Percentiles rank a stretch among this genome's conserved stretches.
phyloP scores from a whole-genome alignment of 192 early-diverging fungal genomes.

The Helicostylum pulchrum region DNA sequence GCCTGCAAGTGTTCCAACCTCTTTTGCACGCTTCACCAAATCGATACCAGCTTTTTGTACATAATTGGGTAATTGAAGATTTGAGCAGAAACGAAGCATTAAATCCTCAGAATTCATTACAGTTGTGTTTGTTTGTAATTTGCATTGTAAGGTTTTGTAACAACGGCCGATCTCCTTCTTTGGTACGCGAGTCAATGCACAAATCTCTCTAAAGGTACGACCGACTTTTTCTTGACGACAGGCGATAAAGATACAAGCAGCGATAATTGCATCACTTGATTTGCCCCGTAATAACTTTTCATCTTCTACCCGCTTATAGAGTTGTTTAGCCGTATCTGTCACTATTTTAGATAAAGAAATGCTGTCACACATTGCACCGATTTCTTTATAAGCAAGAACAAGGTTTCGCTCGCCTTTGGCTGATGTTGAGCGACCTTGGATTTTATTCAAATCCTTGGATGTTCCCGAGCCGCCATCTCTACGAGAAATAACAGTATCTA shows the following conservation, averaged over 20 bases:
- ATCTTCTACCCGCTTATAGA: constrained; percentile 83
- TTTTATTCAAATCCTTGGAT: constrained; percentile 68
- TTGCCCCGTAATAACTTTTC: constrained; percentile 82
- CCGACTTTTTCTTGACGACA: constrained; percentile 81
- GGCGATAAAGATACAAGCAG: constrained; percentile 92
- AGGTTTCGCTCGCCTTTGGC: constrained; percentile 74
- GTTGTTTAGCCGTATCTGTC: constrained; percentile 76
- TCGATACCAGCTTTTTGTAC: constrained; percentile 72
- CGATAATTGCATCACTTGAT: constrained; percentile 78
- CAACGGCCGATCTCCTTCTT: constrained; percentile 93
- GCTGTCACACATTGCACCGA: constrained; percentile 73
- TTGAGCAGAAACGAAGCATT: constrained; percentile 80
- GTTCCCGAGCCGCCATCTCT: constrained; percentile 73
- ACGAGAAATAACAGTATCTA: constrained; percentile 81
- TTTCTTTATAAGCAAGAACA: constrained; percentile 72
- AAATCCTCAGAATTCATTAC: constrained; percentile 71
- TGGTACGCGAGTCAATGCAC: constrained; percentile 82
- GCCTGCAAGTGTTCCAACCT: constrained; percentile 81
- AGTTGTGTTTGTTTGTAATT: constrained; percentile 54
- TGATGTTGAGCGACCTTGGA: constrained; percentile 67
- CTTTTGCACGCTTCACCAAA: constrained; percentile 68
- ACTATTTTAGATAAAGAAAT: constrained; percentile 77
- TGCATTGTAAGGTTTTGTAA: constrained; percentile 64
- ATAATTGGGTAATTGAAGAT: constrained; percentile 64
- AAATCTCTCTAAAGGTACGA: constrained; percentile 95